Percentiles rank a stretch among this genome's conserved stretches.
Evolutionary conservation across 768 basidiomycete genomes (phyloP).

Genomic region (Tricholoma flavovirens): DNA sequence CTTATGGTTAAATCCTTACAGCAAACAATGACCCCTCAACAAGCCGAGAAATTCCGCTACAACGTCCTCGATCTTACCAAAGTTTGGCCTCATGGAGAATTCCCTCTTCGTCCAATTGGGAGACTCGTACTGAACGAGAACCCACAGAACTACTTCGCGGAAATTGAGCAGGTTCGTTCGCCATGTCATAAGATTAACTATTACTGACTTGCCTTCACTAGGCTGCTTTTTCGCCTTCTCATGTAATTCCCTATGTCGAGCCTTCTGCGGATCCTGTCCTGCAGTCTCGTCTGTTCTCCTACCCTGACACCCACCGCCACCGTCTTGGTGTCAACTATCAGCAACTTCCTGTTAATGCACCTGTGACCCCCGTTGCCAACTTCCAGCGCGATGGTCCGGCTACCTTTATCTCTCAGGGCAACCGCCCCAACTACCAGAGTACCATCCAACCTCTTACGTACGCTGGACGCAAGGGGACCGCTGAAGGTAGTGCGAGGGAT

Average conservation of each 20-base stretch:
- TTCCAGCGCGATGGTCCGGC: slow-evolving; percentile 86
- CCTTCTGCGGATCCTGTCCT: slow-evolving; percentile 88
- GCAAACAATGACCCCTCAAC: slow-evolving; percentile 91
- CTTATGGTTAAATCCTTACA: slow-evolving; percentile 20
- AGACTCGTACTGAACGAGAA: slow-evolving; percentile 79
- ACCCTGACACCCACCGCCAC: slow-evolving; percentile 85
- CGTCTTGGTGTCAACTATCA: slow-evolving; percentile 78
- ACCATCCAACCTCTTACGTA: slow-evolving; percentile 69
- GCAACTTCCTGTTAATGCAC: slow-evolving; percentile 85
- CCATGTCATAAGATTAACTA: slow-evolving; percentile 10
- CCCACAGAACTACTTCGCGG: slow-evolving; percentile 85
- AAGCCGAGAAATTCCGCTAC: slow-evolving; percentile 88
- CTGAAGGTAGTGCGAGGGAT: slow-evolving; percentile 38
- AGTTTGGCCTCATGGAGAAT: slow-evolving; percentile 83
- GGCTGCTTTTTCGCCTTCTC: slow-evolving; percentile 85
- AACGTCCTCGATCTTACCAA: slow-evolving; percentile 91
- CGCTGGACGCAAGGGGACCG: slow-evolving; percentile 39
- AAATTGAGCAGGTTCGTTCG: slow-evolving; percentile 79
- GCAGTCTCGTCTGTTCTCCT: slow-evolving; percentile 92
- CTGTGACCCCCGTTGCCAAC: slow-evolving; percentile 69
- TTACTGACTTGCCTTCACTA: slow-evolving; percentile 28
- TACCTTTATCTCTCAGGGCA: slow-evolving; percentile 73
- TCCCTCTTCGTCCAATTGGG: slow-evolving; percentile 85
- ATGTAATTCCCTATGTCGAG: slow-evolving; percentile 84
- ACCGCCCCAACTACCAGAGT: slow-evolving; percentile 85